These are phyloP conservation scores for Sarocladium oryzae DNA, from an alignment of 2,329 filamentous ascomycete species.

Conservation along the genomic window DNA sequence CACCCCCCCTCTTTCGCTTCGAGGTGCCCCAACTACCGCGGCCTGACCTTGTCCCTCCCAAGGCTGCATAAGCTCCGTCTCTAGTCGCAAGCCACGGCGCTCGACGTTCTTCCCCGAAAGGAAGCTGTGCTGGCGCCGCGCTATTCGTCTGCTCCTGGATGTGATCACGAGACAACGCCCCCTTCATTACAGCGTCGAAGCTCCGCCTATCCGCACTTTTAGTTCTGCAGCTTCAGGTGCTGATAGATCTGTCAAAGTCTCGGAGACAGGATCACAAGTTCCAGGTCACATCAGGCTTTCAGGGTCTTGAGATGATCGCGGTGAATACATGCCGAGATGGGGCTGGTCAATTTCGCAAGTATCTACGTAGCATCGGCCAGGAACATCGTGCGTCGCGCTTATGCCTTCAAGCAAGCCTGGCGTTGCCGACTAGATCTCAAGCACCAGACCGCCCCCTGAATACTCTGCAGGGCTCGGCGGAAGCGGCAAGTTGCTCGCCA, in stretches of 20 bases:
- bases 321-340: no score
- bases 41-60: not conserved
- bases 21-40: not conserved
- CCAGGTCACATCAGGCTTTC: no score
- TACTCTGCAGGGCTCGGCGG: not conserved
- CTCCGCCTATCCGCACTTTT: not conserved
- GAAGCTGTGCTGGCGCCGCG: not conserved
- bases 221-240: no score
- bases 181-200: not conserved
- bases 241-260: not conserved
- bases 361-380: no score
- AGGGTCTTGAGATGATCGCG: no score
- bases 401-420: not conserved
- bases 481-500: not conserved
- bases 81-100: not conserved
- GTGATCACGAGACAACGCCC: not conserved
- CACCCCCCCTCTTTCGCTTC: no score
- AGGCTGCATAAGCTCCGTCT: not conserved
- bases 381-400: no score
- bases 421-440: not conserved
- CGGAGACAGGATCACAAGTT: no score
- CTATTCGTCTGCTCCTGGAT: not conserved
- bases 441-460: not conserved
- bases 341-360: no score
- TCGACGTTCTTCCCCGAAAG: conserved; percentile 1